Evolutionary conservation across 805 yeast genomes (phyloP).

Genomic region (Wickerhamiella brachini): DNA sequence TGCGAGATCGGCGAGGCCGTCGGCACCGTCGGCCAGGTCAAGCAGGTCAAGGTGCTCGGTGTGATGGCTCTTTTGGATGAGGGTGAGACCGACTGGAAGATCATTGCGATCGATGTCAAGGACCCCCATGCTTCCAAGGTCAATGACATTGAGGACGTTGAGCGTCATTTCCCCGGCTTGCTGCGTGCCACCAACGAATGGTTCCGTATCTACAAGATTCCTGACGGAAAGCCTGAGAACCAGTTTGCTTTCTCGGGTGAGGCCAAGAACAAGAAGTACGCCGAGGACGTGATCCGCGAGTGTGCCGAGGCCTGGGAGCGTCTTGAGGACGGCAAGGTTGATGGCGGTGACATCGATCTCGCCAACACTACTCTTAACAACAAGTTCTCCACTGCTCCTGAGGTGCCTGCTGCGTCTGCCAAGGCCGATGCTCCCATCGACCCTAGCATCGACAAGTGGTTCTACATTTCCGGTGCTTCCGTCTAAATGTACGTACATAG

Average conservation of each 20-base stretch:
- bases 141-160: conserved; percentile 84
- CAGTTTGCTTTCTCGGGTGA: conserved; percentile 94
- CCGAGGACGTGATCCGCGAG: conserved; percentile 70
- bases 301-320: conserved; percentile 75
- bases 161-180: conserved; percentile 78
- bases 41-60: conserved; percentile 85
- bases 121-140: conserved; percentile 84
- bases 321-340: conserved; percentile 51
- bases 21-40: conserved; percentile 52
- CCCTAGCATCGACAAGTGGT: conserved; percentile 95
- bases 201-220: conserved; percentile 96
- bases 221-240: conserved; percentile 96
- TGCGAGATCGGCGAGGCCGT: conserved; percentile 70
- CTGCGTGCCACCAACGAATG: conserved; percentile 91
- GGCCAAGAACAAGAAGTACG: conserved; percentile 75
- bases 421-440: conserved; percentile 87
- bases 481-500: conserved; percentile 8
- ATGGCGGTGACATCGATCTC: conserved; percentile 55
- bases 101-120: conserved; percentile 71
- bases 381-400: conserved; percentile 17
- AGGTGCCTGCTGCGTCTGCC: conserved; percentile 53
- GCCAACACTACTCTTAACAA: conserved; percentile 58
- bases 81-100: conserved; percentile 97
- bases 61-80: conserved; percentile 92
- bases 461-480: conserved; percentile 56